Evolutionary conservation across 129 eudicot species (phyloP), one percentile per base, ranked within the genome.

Genomic region (Centaurea solstitialis): DNA sequence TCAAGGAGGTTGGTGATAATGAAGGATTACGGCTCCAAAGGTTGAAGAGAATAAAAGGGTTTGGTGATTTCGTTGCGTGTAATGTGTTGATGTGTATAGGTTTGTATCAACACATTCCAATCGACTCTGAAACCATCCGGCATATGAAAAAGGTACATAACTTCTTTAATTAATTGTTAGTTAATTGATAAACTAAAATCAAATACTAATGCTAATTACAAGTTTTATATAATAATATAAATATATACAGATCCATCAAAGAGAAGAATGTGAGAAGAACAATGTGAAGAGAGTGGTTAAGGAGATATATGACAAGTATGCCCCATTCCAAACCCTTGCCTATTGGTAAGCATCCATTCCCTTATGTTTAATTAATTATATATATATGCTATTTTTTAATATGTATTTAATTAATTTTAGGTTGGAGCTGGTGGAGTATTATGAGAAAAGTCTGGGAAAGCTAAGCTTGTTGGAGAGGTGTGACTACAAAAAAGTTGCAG

Each of bases 241-340:
- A 50, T 26, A 9, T 22, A 0, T 21, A 68, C 57, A 53, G 70
- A 9, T 61, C 20, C 84, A 73, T 6, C 9, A 41, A 22, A 77
- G 68, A 59, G 4, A 17, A 39, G 47, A 43, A 12, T 39, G 74
- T 57, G 30, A 3, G 4, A 72, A 64, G 74, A 59, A 77, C 17
- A 47, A 68, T 68, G 79, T 11, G 5, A 6, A n/a, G 4, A 45
- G 6, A 41, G 61, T 70, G 5, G 26, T 68, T 33, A 72, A 67
- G 50, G 57, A 84, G 68, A 78, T 89, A 15, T 89, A 89, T 30
- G 81, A 61, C 38, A 69, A 71, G 9, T 86, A 84, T 81, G 82
- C 74, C n/a, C 93, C 93, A 5, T 89, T 78, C 71, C 90, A 89
- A 38, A 75, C 85, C 38, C 75, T 89, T 15, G 85, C 86, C 6